Evolutionary conservation across 495 filamentous ascomycete genomes (phyloP), one percentile per base, ranked within the genome.

Genomic region (Amphirosellinia nigrospora): DNA sequence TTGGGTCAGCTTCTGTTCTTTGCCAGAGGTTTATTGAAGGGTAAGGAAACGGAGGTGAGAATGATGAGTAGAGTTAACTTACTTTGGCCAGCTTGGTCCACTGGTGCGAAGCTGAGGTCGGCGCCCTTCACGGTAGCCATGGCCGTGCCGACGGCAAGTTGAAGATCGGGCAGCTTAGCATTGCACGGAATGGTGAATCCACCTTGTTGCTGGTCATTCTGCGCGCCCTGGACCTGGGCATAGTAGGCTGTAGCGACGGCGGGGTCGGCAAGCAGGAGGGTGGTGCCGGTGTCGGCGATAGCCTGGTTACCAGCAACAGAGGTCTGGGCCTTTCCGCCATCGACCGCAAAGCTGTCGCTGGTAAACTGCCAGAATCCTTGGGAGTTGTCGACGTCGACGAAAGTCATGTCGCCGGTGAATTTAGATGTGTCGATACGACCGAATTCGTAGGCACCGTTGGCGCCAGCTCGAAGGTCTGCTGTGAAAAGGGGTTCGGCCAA

Each of bases 361-460:
- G 86, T 75, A 73, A 94, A 91, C 74, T 92, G 80, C 93, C 93
- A 96, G 84, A 91, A 94, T 30, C 93, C 93, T 13, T 82, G 78
- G 1, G 84, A 82, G 15, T 80, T 81, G 72, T 93, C 86, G 70
- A 94, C 84, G 34, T 82, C 82, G 69, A 91, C 82, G 75, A 90
- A 94, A 13, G 82, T 80, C 74, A 95, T 82, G 0, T 80, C 70
- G 30, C 92, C 92, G 1, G 75, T 81, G 80, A 91, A 94, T 77
- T 93, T 89, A 73, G 74, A 80, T 3, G 72, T 74, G 76, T 95
- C 92, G 75, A 95, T 89, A 56, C 71, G 79, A 30, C 93, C 93
- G 78, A 96, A 96, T 66, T 93, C 90, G 76, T 94, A 97, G 69
- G 86, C 85, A 52, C 93, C 92, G 8, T 84, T 82, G 26, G 78